Base-by-base conservation (phyloP, 129 eudicot genomes). In the Flaveria trinervia region DNA sequence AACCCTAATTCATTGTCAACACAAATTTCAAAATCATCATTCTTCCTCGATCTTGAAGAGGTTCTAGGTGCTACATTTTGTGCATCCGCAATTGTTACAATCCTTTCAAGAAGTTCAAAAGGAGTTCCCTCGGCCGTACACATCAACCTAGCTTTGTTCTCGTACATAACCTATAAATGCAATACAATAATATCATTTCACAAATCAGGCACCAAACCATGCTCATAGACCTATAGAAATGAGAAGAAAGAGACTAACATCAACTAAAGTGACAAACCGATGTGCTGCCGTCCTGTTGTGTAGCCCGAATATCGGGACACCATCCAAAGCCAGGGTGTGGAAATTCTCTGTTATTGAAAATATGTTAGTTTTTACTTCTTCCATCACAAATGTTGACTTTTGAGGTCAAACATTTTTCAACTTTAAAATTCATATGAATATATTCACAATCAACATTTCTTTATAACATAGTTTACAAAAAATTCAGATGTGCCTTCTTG, bases 201-300 rank as follows among this genome's bases (percentile, higher is more conserved):
- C 62, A 13, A 45, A 26, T 14, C 2, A 16, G 59, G 33, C 11
- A 52, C 73, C 48, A 49, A 70, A 57, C 33, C 45, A 4, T 3
- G 14, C 39, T 11, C 56, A 64, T 0, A n/a, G 61, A 44, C 64
- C 15, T 10, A 26, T 20, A 72, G 33, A 25, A 26, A 57, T 28
- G 13, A 54, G 66, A 77, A 79, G 75, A 78, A 68, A 82, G 72
- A 78, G 71, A 90, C 96, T 91, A 83, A 93, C 98, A 81, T 93
- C 98, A 80, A 93, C 95, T 71, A 93, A 84, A 61, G 96, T 93
- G 87, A 93, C 96, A 59, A 93, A 93, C 79, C 96, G 96, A 77
- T 90, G 88, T 6, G 98, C 98, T 71, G 98, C 96, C 36, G 98
- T 83, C 84, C 90, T 82, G 62, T 93, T 93, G 79, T 85, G 93